phyloP scores from a whole-genome alignment of 2,329 filamentous ascomycete genomes.

The Trichoderma koningii region DNA sequence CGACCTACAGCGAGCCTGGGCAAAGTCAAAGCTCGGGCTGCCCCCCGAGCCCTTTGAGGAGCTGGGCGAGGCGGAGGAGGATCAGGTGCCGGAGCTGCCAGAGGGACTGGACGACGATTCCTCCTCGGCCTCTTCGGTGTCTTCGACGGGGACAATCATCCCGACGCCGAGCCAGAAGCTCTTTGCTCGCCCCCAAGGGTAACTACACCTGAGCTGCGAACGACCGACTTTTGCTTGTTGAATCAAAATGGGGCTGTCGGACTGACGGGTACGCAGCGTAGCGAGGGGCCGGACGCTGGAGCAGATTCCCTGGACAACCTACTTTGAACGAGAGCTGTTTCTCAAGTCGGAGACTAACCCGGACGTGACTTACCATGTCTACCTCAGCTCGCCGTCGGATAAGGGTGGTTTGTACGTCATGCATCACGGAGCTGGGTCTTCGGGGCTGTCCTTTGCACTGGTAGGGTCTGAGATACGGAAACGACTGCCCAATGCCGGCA shows the following conservation, averaged over 20 bases:
- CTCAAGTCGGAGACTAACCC: constrained; percentile 54
- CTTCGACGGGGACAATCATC: constrained; percentile 88
- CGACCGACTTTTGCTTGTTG: not conserved
- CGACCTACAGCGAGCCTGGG: constrained; percentile 76
- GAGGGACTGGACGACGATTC: constrained; percentile 62
- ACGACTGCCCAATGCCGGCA: constrained; percentile 74
- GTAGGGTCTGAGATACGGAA: constrained; percentile 77
- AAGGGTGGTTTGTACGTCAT: constrained; percentile 83
- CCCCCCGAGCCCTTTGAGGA: constrained; percentile 54
- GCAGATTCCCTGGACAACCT: constrained; percentile 81
- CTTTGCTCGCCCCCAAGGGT: constrained; percentile 72
- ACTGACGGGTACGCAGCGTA: constrained; percentile 44
- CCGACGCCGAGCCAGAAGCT: constrained; percentile 73
- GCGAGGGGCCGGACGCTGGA: constrained; percentile 59
- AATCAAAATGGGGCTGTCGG: constrained; percentile 18
- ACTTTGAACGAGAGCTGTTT: constrained; percentile 85
- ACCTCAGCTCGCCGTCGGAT: constrained; percentile 77
- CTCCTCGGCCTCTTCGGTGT: constrained; percentile 86
- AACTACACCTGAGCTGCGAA: constrained; percentile 31
- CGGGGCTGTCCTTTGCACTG: constrained; percentile 86
- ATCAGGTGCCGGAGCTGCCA: constrained; percentile 50
- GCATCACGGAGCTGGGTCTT: constrained; percentile 94
- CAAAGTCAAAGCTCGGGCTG: constrained; percentile 70
- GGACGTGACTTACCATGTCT: constrained; percentile 74
- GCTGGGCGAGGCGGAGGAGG: constrained; percentile 53